A percentile compares a stretch with the other conserved stretches of the same genome.
Conservation (phyloP, 2,329 filamentous ascomycete genomes). For the Xylaria sp. region DNA sequence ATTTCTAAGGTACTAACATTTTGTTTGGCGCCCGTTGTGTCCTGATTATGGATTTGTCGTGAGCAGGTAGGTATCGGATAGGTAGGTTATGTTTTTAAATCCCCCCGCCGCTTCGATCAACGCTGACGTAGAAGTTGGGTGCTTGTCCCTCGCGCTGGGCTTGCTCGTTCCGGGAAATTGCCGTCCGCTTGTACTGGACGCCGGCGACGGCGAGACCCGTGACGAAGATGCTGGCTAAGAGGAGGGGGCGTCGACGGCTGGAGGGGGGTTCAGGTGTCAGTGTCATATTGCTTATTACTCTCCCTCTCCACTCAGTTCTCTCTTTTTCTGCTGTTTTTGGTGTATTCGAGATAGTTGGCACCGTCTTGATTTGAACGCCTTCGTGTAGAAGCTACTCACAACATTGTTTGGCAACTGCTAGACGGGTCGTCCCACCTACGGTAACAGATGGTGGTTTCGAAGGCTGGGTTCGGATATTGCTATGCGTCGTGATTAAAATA, state of each 20-base stretch:
- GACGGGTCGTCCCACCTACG: too few relatives aligned
- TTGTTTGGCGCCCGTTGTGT: background rate
- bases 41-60: background rate
- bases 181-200: slow-evolving; percentile 36
- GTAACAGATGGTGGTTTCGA: too few relatives aligned
- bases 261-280: background rate
- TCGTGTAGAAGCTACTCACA: slow-evolving; percentile 13
- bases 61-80: background rate
- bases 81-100: slow-evolving; percentile 27
- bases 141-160: slow-evolving; percentile 44
- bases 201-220: slow-evolving; percentile 39
- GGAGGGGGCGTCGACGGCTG: slow-evolving; percentile 16
- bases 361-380: background rate
- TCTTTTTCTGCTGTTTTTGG: background rate
- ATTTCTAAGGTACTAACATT: background rate
- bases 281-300: background rate
- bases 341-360: background rate
- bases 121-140: slow-evolving; percentile 54
- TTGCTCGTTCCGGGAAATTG: slow-evolving; percentile 21
- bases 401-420: slow-evolving; percentile 6
- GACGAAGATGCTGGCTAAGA: slow-evolving; percentile 37
- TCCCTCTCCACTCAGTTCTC: background rate
- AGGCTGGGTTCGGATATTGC: background rate
- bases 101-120: slow-evolving; percentile 55
- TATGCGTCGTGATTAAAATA: background rate